Base-by-base conservation (phyloP, 2,329 filamentous ascomycete species). In the Elsinoe australis region DNA sequence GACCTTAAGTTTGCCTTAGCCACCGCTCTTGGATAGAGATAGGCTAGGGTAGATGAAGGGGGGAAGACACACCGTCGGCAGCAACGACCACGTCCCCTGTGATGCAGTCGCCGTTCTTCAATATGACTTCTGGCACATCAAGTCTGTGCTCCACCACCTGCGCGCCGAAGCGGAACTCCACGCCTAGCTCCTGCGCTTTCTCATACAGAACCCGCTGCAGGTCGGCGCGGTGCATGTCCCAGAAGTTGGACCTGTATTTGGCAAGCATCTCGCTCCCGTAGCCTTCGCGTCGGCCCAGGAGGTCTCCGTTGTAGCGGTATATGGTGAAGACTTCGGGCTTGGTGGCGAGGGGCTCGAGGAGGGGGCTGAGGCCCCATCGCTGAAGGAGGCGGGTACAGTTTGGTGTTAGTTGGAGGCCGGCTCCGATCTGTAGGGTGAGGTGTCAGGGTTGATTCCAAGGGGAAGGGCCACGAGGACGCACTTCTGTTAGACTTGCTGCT, bases 191-290 rank as follows among this genome's bases (percentile, higher is more conserved):
- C 3, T 64, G 48, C 3, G 72, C 72, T 31, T 73, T 58, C 3
- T 70, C 63, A 2, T 77, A 54, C 4, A 78, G 61, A 32, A 66
- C 69, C 5, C 68, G 64, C 52, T 82, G 78, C 14, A 82, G 62
- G 56, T 83, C 79, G 2, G 76, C 76, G 1, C 80, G 72, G 58
- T 83, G 79, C n/a, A 80, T 59, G 47, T 80, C 75, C 29, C 73
- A 63, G 54, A 80, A 81, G 0, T 78, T 78, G 0, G 75, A 72
- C 9, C 64, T 64, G 54, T 82, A 82, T 52, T 73, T 74, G 2
- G 60, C 58, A 5, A 70, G 68, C 49, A 79, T 78, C 17, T 75
- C 73, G 17, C 66, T 58, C 51, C 74, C 61, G 51, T 79, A 82
- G n/a, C 67, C 55, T 1, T 69, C 61, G 26, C 80, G 73, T 9